A percentile compares a stretch with the other conserved stretches of the same genome.
Evolutionary conservation across 2,329 filamentous ascomycete species (phyloP).

Genomic region (Verticillium tricorpus): DNA sequence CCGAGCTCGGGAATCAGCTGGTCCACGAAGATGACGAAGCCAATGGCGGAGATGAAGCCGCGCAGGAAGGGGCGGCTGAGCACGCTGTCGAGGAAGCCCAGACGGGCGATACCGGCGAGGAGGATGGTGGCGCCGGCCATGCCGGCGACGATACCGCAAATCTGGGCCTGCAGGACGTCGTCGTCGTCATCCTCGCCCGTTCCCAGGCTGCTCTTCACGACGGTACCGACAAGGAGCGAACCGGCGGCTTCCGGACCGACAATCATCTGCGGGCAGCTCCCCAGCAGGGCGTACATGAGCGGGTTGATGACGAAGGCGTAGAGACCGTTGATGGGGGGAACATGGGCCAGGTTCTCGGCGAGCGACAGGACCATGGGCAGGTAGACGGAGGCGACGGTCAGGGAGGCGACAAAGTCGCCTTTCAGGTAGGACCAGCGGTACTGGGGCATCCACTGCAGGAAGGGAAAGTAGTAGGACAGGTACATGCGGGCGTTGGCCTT

Average conservation of each 20-base stretch:
- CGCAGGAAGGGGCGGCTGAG: constrained; percentile 87
- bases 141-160: constrained; percentile 84
- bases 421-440: constrained; percentile 78
- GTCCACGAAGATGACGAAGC: constrained; percentile 92
- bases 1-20: constrained; percentile 91
- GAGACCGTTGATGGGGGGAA: constrained; percentile 88
- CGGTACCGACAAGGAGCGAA: constrained; percentile 82
- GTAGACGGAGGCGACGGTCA: constrained; percentile 99
- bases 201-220: constrained; percentile 74
- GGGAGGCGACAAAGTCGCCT: constrained; percentile 80
- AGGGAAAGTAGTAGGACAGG: constrained; percentile 87
- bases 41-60: constrained; percentile 96
- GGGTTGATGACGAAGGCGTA: constrained; percentile 95
- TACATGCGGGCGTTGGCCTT: constrained; percentile 77
- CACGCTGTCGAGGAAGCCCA: constrained; percentile 93
- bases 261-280: constrained; percentile 88
- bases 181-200: constrained; percentile 61
- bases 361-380: constrained; percentile 95
- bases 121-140: constrained; percentile 86
- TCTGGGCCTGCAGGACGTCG: constrained; percentile 65
- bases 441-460: constrained; percentile 83
- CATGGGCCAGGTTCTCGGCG: constrained; percentile 85
- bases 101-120: constrained; percentile 74
- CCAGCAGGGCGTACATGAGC: constrained; percentile 83
- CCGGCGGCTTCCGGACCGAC: constrained; percentile 94